Conservation (phyloP, 1,139 yeast species). For the Pichia sp. region DNA sequence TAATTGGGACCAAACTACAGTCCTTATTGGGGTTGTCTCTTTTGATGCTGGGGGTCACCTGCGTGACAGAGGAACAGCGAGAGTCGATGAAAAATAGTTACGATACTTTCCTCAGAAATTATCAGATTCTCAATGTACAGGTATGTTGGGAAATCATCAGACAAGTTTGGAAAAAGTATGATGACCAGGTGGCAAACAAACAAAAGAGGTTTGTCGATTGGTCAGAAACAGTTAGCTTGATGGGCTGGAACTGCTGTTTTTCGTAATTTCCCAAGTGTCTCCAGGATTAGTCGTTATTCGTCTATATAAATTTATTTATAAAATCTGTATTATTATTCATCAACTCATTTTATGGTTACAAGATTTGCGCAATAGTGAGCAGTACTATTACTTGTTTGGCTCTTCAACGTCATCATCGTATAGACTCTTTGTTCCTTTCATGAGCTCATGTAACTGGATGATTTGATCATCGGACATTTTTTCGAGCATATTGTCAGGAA, state of each 20-base stretch:
- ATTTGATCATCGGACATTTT: slow-evolving; percentile 91
- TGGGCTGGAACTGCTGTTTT: slow-evolving; percentile 33
- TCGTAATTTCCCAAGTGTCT: slow-evolving; percentile 16
- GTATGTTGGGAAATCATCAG: slow-evolving; percentile 29
- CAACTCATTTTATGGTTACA: background rate
- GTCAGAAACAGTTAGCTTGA: slow-evolving; percentile 29
- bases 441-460: slow-evolving; percentile 72
- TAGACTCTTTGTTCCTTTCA: slow-evolving; percentile 51
- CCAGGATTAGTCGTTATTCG: background rate
- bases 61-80: slow-evolving; percentile 39
- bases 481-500: slow-evolving; percentile 63
- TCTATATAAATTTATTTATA: background rate
- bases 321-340: background rate
- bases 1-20: slow-evolving; percentile 47
- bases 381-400: background rate
- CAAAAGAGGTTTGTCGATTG: slow-evolving; percentile 26
- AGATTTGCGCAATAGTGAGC: background rate
- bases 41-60: slow-evolving; percentile 48
- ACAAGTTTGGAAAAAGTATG: slow-evolving; percentile 28
- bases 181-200: slow-evolving; percentile 14
- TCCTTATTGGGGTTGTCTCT: slow-evolving; percentile 49
- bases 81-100: slow-evolving; percentile 37
- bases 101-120: slow-evolving; percentile 29
- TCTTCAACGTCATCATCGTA: slow-evolving; percentile 19
- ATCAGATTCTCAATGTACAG: slow-evolving; percentile 29